phyloP scores from a whole-genome alignment of 768 basidiomycete genomes.

The Amylocystis lapponica region DNA sequence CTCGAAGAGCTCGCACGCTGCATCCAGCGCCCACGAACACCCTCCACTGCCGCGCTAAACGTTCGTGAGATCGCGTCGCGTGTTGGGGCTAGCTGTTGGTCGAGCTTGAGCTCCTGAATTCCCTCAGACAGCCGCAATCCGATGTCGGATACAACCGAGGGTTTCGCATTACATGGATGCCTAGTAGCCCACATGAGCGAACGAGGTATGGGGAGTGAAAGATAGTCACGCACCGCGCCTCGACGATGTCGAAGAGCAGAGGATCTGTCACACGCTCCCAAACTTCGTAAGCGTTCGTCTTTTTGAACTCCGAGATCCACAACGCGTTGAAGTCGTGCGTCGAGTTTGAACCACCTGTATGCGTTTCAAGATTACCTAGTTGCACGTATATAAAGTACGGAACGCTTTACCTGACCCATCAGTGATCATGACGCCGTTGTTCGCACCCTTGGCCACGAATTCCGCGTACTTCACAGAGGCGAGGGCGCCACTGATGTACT shows the following conservation, averaged over 20 bases:
- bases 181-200: constrained; percentile 34
- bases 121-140: constrained; percentile 90
- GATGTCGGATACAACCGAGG: constrained; percentile 85
- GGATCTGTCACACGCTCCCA: constrained; percentile 94
- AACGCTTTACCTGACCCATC: constrained; percentile 45
- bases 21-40: constrained; percentile 73
- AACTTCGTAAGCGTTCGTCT: constrained; percentile 79
- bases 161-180: constrained; percentile 91
- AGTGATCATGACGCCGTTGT: constrained; percentile 57
- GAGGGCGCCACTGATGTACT: constrained; percentile 86
- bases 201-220: neutral
- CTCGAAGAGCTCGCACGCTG: constrained; percentile 25
- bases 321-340: constrained; percentile 78
- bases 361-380: constrained; percentile 18
- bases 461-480: constrained; percentile 88
- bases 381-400: neutral
- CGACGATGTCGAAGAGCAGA: constrained; percentile 90
- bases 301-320: constrained; percentile 87
- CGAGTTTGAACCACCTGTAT: constrained; percentile 52
- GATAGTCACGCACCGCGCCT: constrained; percentile 61
- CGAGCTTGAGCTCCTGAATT: constrained; percentile 87
- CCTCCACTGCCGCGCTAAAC: constrained; percentile 73
- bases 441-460: constrained; percentile 68
- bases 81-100: constrained; percentile 91
- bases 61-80: constrained; percentile 84